Percentiles rank a stretch among this genome's conserved stretches.
Conservation (phyloP, 768 basidiomycete genomes). For the Boletus fagicola region DNA sequence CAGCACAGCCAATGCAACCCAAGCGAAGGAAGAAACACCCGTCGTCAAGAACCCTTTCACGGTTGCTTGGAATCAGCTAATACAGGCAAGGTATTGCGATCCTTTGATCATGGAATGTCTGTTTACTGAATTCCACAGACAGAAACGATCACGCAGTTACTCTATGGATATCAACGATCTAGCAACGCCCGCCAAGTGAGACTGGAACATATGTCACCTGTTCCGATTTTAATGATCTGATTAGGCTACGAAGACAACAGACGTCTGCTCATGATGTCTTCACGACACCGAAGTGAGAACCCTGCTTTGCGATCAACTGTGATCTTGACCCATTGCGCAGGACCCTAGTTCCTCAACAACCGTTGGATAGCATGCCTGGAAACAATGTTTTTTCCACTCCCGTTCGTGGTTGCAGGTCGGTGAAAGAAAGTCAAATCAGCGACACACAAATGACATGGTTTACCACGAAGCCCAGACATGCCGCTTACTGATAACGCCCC, state of each 20-base stretch:
- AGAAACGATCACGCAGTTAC: constrained; percentile 25
- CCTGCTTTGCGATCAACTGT: background rate
- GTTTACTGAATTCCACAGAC: constrained; percentile 11
- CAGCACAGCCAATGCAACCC: background rate
- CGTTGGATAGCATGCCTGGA: background rate
- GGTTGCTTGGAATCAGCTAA: constrained; percentile 22
- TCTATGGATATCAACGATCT: constrained; percentile 13
- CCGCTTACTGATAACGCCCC: background rate
- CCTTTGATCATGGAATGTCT: background rate
- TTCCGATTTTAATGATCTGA: background rate
- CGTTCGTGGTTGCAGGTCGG: constrained; percentile 11
- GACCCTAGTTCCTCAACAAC: background rate
- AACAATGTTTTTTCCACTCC: background rate
- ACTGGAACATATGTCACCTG: background rate
- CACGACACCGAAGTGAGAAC: constrained; percentile 5
- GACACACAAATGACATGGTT: constrained; percentile 1
- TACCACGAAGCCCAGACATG: constrained; percentile 7
- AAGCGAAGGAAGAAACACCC: background rate
- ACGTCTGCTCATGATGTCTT: constrained; percentile 5
- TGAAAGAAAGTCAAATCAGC: background rate
- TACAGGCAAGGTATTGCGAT: constrained; percentile 14
- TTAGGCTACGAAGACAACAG: constrained; percentile 14
- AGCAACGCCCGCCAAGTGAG: constrained; percentile 27
- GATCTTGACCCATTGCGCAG: constrained; percentile 1
- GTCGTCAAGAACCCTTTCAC: constrained; percentile 18